Conservation (phyloP, 1,284 basidiomycete species). For the Fomitiporia mediterranea region DNA sequence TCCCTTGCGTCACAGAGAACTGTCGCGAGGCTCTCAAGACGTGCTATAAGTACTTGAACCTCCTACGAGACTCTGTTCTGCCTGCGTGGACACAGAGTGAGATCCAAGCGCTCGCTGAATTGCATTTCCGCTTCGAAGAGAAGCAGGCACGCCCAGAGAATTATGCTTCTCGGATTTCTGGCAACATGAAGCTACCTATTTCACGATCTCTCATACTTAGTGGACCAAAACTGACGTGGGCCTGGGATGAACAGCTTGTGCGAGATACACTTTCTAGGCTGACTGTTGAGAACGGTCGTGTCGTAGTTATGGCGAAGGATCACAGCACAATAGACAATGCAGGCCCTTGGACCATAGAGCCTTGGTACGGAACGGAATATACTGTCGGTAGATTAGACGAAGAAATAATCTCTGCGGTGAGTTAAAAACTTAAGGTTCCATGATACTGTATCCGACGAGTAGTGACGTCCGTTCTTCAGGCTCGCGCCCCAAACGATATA, state of each 20-base stretch:
- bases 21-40: conserved; percentile 72
- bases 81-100: conserved; percentile 79
- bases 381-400: conserved; percentile 62
- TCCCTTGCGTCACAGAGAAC: conserved; percentile 53
- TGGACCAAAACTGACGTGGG: conserved; percentile 69
- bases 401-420: conserved; percentile 60
- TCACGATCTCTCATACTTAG: conserved; percentile 79
- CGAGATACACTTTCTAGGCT: conserved; percentile 61
- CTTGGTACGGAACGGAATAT: conserved; percentile 87
- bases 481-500: conserved; percentile 56
- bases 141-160: conserved; percentile 69
- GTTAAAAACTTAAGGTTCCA: no score
- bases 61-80: conserved; percentile 71
- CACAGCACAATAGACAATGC: conserved; percentile 51
- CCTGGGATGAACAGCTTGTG: conserved; percentile 73
- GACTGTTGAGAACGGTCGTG: conserved; percentile 59
- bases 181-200: conserved; percentile 74
- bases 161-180: conserved; percentile 78
- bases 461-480: conserved; percentile 44
- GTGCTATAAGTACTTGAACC: conserved; percentile 84
- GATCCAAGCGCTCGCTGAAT: conserved; percentile 67
- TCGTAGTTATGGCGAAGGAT: conserved; percentile 72
- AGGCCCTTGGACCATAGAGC: conserved; percentile 64
- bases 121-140: conserved; percentile 87
- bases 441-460: no score